Conservation (phyloP, 371 early-diverging fungal species). For the Syncephalastrum monosporum region DNA sequence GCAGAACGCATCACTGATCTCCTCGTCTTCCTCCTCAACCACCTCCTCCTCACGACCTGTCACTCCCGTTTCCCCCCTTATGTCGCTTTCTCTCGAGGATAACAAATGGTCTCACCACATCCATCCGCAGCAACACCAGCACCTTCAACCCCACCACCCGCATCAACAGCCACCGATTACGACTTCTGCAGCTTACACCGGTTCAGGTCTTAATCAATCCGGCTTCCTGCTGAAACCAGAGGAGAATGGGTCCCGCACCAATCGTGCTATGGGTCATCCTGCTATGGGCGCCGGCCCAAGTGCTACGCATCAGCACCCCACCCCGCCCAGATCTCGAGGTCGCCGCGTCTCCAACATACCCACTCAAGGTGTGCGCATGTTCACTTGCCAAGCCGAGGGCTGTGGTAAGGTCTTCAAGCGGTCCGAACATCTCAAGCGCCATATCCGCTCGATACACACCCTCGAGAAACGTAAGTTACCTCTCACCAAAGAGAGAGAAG, state of each 20-base stretch:
- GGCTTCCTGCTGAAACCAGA: too few species aligned
- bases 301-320: conserved; percentile 17
- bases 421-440: conserved; percentile 67
- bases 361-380: conserved; percentile 43
- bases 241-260: too few species aligned
- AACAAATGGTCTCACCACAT: background rate
- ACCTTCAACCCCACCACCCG: background rate
- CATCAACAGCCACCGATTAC: background rate
- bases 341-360: conserved; percentile 56
- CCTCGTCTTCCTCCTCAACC: conserved; percentile 12
- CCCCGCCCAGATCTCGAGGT: conserved; percentile 49
- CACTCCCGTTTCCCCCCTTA: conserved; percentile 16
- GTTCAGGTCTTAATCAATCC: too few species aligned
- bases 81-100: conserved; percentile 1
- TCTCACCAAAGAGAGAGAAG: too few species aligned
- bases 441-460: conserved; percentile 66
- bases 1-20: conserved; percentile 11
- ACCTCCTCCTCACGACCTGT: conserved; percentile 11
- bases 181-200: too few species aligned
- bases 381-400: conserved; percentile 50
- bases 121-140: background rate
- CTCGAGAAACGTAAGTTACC: conserved; percentile 59
- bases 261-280: too few species aligned
- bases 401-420: conserved; percentile 66
- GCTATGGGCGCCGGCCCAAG: too few species aligned